These are phyloP conservation scores for Tricholoma saponaceum DNA, from an alignment of 768 basidiomycete species.

Conservation along the genomic window DNA sequence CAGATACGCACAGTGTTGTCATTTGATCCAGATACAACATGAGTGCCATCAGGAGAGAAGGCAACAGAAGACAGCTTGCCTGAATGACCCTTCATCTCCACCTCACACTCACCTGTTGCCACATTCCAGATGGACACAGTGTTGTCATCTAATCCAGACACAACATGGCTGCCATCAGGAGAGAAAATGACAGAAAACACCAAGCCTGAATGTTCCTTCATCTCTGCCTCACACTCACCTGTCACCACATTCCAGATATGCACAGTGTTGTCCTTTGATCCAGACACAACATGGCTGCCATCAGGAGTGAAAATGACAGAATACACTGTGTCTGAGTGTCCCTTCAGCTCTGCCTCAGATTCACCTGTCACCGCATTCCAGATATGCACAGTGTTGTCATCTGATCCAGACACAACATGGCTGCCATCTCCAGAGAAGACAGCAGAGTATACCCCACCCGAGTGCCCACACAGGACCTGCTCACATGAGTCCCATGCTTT, in stretches of 20 bases:
- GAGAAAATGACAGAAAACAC: background rate
- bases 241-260: too few relatives aligned
- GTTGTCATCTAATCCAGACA: too few relatives aligned
- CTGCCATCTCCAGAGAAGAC: background rate
- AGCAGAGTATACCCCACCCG: background rate
- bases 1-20: too few relatives aligned
- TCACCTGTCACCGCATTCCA: background rate
- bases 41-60: too few relatives aligned
- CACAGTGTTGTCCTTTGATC: too few relatives aligned
- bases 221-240: too few relatives aligned
- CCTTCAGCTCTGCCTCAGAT: background rate
- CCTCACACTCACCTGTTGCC: too few relatives aligned
- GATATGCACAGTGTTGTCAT: background rate
- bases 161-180: background rate
- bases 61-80: background rate
- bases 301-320: background rate
- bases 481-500: background rate
- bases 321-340: background rate
- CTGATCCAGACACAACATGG: background rate
- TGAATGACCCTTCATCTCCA: background rate
- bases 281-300: background rate
- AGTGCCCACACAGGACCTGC: background rate
- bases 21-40: too few relatives aligned
- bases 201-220: background rate
- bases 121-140: too few relatives aligned